phyloP scores from a whole-genome alignment of 805 yeast species.

The Cyberlindnera meyerae region DNA sequence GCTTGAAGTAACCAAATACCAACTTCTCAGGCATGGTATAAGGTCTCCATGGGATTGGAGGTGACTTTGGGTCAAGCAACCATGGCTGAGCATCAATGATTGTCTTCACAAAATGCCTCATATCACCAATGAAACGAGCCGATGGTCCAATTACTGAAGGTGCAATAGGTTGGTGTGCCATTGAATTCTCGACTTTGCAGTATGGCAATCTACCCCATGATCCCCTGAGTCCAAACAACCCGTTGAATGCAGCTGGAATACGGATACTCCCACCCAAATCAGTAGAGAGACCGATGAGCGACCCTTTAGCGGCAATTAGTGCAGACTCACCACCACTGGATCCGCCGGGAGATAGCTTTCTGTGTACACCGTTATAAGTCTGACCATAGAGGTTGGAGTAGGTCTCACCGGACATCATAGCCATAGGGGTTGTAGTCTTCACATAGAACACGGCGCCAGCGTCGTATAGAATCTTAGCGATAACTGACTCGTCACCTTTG shows the following conservation, averaged over 20 bases:
- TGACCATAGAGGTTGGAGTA: slow-evolving; percentile 53
- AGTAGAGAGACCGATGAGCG: slow-evolving; percentile 58
- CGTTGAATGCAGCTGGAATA: slow-evolving; percentile 61
- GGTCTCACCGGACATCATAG: slow-evolving; percentile 64
- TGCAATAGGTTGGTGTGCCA: slow-evolving; percentile 40
- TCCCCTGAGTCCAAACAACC: slow-evolving; percentile 53
- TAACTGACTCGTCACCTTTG: slow-evolving; percentile 45
- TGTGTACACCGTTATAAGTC: slow-evolving; percentile 52
- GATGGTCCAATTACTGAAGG: slow-evolving; percentile 69
- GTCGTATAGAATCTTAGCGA: slow-evolving; percentile 33
- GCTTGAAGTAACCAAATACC: slow-evolving; percentile 57
- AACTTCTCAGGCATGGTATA: slow-evolving; percentile 35
- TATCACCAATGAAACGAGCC: slow-evolving; percentile 55
- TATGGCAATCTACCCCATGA: slow-evolving; percentile 32
- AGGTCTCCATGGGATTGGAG: slow-evolving; percentile 37
- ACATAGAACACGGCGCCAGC: slow-evolving; percentile 51
- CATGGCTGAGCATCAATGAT: slow-evolving; percentile 50
- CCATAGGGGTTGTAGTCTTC: slow-evolving; percentile 63
- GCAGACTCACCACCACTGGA: slow-evolving; percentile 72
- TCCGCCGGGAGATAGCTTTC: slow-evolving; percentile 60
- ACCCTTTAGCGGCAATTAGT: slow-evolving; percentile 49
- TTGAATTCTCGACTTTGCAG: too few species aligned
- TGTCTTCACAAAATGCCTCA: slow-evolving; percentile 58
- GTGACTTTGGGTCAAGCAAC: slow-evolving; percentile 27
- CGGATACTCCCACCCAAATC: slow-evolving; percentile 72